A percentile compares a stretch with the other conserved stretches of the same genome.
Evolutionary conservation across 805 yeast genomes (phyloP).

Genomic region (Schizosaccharomyces pombe): ASM294v3 CU329670.1:4509501-4510000

Average conservation of each 20-base stretch:
- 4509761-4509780: neutral
- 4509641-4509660: neutral
- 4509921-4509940: too few species aligned
- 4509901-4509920: too few species aligned
- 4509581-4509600: neutral
- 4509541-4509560: neutral
- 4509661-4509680: neutral
- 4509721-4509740: too few species aligned
- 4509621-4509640: slow-evolving; percentile 1
- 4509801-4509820: neutral
- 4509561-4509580: neutral
- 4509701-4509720: too few species aligned
- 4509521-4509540: neutral
- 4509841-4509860: neutral
- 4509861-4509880: too few species aligned
- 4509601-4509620: neutral
- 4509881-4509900: too few species aligned
- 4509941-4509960: too few species aligned
- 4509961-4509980: too few species aligned
- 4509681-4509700: neutral
- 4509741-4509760: neutral
- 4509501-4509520: neutral
- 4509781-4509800: neutral
- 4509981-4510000: too few species aligned
- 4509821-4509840: neutral